phyloP scores from a whole-genome alignment of 2,329 filamentous ascomycete genomes.

The Sphaerulina populicola region DNA sequence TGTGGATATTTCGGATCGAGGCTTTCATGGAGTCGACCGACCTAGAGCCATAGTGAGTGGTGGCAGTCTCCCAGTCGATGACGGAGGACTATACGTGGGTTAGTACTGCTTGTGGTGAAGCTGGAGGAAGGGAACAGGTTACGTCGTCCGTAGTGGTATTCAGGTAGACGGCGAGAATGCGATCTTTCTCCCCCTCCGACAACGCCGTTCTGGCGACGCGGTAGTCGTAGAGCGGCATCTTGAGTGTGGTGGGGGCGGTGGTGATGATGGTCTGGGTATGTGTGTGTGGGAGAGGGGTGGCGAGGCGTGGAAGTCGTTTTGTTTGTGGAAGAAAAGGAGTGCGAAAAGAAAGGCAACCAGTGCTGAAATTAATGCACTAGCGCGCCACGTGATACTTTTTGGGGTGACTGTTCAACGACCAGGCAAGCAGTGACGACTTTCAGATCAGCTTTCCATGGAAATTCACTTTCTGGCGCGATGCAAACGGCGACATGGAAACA shows the following conservation, averaged over 20 bases:
- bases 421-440: no score
- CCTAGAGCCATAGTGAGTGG: conserved; percentile 23
- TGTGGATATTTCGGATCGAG: conserved; percentile 18
- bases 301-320: neutral
- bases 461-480: no score
- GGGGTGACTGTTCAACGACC: no score
- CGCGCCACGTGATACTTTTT: no score
- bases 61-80: conserved; percentile 27
- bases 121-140: neutral
- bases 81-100: conserved; percentile 19
- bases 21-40: conserved; percentile 25
- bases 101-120: neutral
- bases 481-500: no score
- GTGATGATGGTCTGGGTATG: neutral
- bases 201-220: conserved; percentile 21
- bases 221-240: conserved; percentile 25
- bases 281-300: neutral
- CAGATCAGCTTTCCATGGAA: no score
- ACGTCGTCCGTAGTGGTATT: conserved; percentile 18
- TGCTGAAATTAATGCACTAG: no score
- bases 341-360: no score
- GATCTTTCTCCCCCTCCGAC: conserved; percentile 27
- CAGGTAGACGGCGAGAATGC: conserved; percentile 26
- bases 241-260: neutral
- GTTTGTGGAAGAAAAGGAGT: neutral